Base-by-base conservation (phyloP, 2,329 filamentous ascomycete genomes). In the Lasiodiplodia citricola region DNA sequence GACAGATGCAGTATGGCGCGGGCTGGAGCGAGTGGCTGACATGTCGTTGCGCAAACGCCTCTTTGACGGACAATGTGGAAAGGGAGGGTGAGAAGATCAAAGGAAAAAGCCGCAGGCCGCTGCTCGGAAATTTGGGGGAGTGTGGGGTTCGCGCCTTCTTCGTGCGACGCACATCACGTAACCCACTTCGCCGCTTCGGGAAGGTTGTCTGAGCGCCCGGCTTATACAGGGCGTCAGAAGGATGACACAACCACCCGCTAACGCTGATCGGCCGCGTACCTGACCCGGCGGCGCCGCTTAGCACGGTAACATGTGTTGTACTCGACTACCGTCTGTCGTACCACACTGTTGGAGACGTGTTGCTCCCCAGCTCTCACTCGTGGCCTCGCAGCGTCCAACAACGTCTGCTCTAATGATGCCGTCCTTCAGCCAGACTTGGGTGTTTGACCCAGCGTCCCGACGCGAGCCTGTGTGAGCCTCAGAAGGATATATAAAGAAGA, bases 181-280 rank as follows among this genome's bases (percentile, higher is more conserved):
- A 35, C 58, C n/a, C 41, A 4, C 7, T 41, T n/a, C 14, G 23
- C 58, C 18, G 58, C 41, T 21, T 63, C 58, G 25, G 58, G 58
- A 10, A 63, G 58, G 41, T 63, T 63, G 58, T 63, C 58, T 63
- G 58, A 63, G 58, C 58, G 58, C 58, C 58, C 25, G 23, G 44
- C 41, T 31, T 31, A 63, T 63, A n/a, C 23, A 21, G 21, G 16
- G 57, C 41, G n/a, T 35, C 21, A 1, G 3, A 25, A 44, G 21
- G n/a, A 47, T 62, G 23, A 50, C 41, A 62, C 57, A 31, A 35
- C 25, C 57, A 35, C 31, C 41, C 41, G 18, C 58, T 51, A 63
- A 35, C 58, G 16, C 25, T 63, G 23, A 35, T 31, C 21, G 58
- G 58, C 58, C 41, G 23, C 58, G 58, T 63, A 63, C 58, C 58